These are phyloP conservation scores for Rhodotorula sphaerocarpa DNA, from an alignment of 768 basidiomycete genomes.

Conservation along the genomic window DNA sequence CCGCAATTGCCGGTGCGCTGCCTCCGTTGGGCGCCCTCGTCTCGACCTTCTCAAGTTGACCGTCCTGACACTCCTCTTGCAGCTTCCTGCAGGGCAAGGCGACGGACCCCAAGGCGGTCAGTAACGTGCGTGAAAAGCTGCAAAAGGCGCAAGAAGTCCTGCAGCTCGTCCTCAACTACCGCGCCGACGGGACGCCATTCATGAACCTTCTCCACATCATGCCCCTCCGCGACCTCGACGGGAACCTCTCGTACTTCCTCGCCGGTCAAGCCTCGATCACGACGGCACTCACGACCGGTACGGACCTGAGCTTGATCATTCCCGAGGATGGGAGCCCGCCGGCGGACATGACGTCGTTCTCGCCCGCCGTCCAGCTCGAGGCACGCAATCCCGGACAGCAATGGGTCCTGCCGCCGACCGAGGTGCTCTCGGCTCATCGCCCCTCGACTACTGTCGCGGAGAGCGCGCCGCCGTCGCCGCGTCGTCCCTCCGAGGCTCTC, in stretches of 20 bases:
- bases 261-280: conserved; percentile 22
- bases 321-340: conserved; percentile 1
- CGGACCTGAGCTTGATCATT: conserved; percentile 9
- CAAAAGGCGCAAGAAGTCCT: conserved; percentile 4
- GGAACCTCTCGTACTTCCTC: conserved; percentile 23
- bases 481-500: neutral
- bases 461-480: neutral
- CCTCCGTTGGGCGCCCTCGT: neutral
- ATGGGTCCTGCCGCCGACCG: neutral
- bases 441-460: neutral
- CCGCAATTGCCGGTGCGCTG: conserved; percentile 18
- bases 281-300: conserved; percentile 6
- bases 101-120: conserved; percentile 1
- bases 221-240: conserved; percentile 20
- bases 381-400: conserved; percentile 1
- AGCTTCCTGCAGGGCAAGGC: conserved; percentile 28
- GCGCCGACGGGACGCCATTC: conserved; percentile 6
- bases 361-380: conserved; percentile 17
- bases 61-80: neutral
- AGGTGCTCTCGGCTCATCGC: neutral
- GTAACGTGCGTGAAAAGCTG: conserved; percentile 8
- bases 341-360: neutral
- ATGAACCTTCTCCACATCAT: conserved; percentile 17
- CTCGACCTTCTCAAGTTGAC: neutral
- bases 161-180: conserved; percentile 30